Percentiles rank a stretch among this genome's conserved stretches.
phyloP scores from a whole-genome alignment of 2,329 filamentous ascomycete species.

The Monosporascus cannonballus region DNA sequence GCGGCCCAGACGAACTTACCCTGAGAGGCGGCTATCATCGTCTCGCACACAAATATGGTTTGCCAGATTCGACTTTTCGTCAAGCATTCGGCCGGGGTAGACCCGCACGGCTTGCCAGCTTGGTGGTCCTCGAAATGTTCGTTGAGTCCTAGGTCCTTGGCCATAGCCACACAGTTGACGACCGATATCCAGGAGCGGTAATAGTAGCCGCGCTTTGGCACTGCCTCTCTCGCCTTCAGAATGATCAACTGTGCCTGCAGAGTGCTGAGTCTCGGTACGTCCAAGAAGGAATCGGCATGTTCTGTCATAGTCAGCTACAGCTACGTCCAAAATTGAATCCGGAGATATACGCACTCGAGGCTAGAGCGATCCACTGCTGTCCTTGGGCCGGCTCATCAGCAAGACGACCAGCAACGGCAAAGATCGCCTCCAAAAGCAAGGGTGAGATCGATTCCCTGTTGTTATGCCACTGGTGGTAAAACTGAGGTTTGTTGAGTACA shows the following conservation, averaged over 20 bases:
- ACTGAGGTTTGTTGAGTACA: slow-evolving; percentile 72
- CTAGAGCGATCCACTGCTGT: slow-evolving; percentile 87
- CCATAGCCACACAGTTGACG: slow-evolving; percentile 88
- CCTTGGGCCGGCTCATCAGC: slow-evolving; percentile 79
- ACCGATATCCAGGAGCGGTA: slow-evolving; percentile 97
- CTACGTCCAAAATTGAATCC: background rate
- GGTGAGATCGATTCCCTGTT: slow-evolving; percentile 82
- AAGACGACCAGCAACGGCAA: slow-evolving; percentile 79
- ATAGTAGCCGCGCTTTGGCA: slow-evolving; percentile 89
- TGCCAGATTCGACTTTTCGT: slow-evolving; percentile 89
- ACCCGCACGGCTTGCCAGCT: slow-evolving; percentile 63
- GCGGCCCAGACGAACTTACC: slow-evolving; percentile 43
- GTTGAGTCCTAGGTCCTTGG: slow-evolving; percentile 81
- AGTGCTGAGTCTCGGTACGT: slow-evolving; percentile 82
- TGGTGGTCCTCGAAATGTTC: slow-evolving; percentile 79
- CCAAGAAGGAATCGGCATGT: slow-evolving; percentile 90
- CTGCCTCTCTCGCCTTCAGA: slow-evolving; percentile 85
- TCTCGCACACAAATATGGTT: slow-evolving; percentile 74
- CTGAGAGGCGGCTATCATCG: slow-evolving; percentile 92
- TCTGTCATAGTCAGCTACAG: slow-evolving; percentile 43
- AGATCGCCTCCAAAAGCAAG: slow-evolving; percentile 80
- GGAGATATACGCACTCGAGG: slow-evolving; percentile 55
- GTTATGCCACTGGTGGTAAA: slow-evolving; percentile 86
- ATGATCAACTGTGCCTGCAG: slow-evolving; percentile 84
- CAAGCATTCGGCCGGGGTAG: slow-evolving; percentile 66